Evolutionary conservation across 257 asterid species (phyloP).

Genomic region (Verbascum thapsus): DNA sequence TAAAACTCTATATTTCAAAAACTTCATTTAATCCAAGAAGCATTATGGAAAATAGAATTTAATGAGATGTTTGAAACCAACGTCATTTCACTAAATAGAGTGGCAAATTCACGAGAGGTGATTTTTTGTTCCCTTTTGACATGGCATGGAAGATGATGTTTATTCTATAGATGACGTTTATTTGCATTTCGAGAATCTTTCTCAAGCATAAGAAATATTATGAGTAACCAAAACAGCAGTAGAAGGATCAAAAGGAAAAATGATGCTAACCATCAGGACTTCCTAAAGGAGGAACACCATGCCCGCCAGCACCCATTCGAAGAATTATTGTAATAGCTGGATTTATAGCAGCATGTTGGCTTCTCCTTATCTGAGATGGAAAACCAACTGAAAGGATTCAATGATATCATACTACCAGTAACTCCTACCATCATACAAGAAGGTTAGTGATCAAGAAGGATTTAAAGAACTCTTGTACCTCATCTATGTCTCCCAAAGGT

Average conservation of each 20-base stretch:
- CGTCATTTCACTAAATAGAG: conserved; percentile 2
- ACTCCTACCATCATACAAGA: conserved; percentile 10
- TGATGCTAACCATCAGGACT: conserved; percentile 91
- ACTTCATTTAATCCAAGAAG: background rate
- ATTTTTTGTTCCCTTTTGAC: conserved; percentile 4
- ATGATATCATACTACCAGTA: conserved; percentile 14
- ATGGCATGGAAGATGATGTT: conserved; percentile 19
- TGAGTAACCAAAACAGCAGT: conserved; percentile 10
- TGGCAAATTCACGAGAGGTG: conserved; percentile 18
- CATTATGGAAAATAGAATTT: background rate
- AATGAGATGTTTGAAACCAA: conserved; percentile 8
- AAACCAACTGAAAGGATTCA: conserved; percentile 27
- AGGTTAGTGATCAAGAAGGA: conserved; percentile 27
- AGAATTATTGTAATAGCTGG: conserved; percentile 94
- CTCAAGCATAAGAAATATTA: conserved; percentile 25
- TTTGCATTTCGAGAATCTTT: conserved; percentile 3
- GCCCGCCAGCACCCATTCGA: conserved; percentile 98
- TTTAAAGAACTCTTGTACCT: conserved; percentile 52
- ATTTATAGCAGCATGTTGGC: conserved; percentile 94
- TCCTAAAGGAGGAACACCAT: conserved; percentile 98
- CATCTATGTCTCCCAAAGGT: conserved; percentile 89
- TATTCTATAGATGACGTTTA: conserved; percentile 4
- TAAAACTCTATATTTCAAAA: background rate
- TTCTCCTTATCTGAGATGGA: conserved; percentile 73
- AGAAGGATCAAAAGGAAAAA: conserved; percentile 18